A percentile compares a stretch with the other conserved stretches of the same genome.
Evolutionary conservation across 1,284 basidiomycete species (phyloP).

Genomic region (Moniliophthora roreri): DNA sequence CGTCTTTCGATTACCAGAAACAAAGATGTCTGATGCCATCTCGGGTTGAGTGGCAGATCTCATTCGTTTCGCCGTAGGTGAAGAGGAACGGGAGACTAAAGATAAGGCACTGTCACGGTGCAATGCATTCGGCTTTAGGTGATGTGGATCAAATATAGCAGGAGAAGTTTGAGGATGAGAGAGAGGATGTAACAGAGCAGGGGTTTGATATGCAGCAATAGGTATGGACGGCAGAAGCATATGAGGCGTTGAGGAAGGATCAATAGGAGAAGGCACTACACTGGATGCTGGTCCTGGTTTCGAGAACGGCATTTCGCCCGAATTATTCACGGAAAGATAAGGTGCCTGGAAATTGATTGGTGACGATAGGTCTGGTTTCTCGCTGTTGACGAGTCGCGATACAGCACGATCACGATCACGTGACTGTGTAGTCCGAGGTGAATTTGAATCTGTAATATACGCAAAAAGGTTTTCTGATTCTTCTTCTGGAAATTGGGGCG

Average conservation of each 20-base stretch:
- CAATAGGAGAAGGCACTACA: conserved; percentile 6
- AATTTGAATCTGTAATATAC: neutral
- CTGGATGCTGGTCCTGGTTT: conserved; percentile 26
- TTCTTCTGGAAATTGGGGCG: conserved; percentile 1
- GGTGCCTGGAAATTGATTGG: too few species aligned
- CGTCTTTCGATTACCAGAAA: too few species aligned
- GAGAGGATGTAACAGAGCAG: neutral
- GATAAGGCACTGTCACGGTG: too few species aligned
- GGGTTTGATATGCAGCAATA: conserved; percentile 6
- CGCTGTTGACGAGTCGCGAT: neutral
- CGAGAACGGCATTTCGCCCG: conserved; percentile 19
- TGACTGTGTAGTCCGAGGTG: neutral
- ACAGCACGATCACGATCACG: neutral
- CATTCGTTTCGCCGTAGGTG: too few species aligned
- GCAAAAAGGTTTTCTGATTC: conserved; percentile 11
- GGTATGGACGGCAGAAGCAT: neutral
- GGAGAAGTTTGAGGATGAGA: too few species aligned
- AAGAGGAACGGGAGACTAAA: too few species aligned
- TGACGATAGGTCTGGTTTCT: too few species aligned
- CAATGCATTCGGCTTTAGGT: too few species aligned
- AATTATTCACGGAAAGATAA: neutral
- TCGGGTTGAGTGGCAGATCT: too few species aligned
- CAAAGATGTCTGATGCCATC: too few species aligned
- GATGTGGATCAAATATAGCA: too few species aligned
- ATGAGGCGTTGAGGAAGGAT: neutral